Conservation (phyloP, 2,329 filamentous ascomycete species). For the Alternaria panax region DNA sequence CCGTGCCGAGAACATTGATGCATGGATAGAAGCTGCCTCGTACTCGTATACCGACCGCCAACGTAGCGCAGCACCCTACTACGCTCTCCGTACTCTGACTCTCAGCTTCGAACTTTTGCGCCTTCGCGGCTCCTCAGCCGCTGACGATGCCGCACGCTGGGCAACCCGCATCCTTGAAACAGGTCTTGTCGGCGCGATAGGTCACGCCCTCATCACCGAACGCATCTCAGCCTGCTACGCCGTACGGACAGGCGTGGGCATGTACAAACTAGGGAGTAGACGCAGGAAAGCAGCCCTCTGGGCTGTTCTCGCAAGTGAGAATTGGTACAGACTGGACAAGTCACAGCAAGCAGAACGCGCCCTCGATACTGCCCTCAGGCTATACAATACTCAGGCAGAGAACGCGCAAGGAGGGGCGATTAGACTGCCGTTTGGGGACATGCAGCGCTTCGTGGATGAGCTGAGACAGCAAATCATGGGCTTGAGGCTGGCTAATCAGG, state of each 20-base stretch:
- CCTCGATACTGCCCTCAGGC: slow-evolving; percentile 70
- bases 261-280: slow-evolving; percentile 72
- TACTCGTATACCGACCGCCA: slow-evolving; percentile 84
- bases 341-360: slow-evolving; percentile 79
- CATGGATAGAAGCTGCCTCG: slow-evolving; percentile 86
- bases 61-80: slow-evolving; percentile 79
- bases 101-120: slow-evolving; percentile 83
- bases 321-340: slow-evolving; percentile 81
- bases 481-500: slow-evolving; percentile 49
- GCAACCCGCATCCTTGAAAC: slow-evolving; percentile 77
- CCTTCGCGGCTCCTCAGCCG: slow-evolving; percentile 77
- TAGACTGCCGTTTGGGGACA: slow-evolving; percentile 58
- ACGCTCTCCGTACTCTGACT: slow-evolving; percentile 78
- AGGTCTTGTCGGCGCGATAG: slow-evolving; percentile 74
- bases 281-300: slow-evolving; percentile 88
- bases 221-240: slow-evolving; percentile 85
- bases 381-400: slow-evolving; percentile 57
- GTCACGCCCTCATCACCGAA: slow-evolving; percentile 84
- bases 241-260: slow-evolving; percentile 72
- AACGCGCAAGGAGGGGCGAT: slow-evolving; percentile 13
- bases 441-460: slow-evolving; percentile 70
- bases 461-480: slow-evolving; percentile 68
- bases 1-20: slow-evolving; percentile 80
- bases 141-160: slow-evolving; percentile 90
- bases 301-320: slow-evolving; percentile 82